Evolutionary conservation across 2,329 filamentous ascomycete species (phyloP), one percentile per base, ranked within the genome.

Genomic region (Penicillium sclerotiorum): DNA sequence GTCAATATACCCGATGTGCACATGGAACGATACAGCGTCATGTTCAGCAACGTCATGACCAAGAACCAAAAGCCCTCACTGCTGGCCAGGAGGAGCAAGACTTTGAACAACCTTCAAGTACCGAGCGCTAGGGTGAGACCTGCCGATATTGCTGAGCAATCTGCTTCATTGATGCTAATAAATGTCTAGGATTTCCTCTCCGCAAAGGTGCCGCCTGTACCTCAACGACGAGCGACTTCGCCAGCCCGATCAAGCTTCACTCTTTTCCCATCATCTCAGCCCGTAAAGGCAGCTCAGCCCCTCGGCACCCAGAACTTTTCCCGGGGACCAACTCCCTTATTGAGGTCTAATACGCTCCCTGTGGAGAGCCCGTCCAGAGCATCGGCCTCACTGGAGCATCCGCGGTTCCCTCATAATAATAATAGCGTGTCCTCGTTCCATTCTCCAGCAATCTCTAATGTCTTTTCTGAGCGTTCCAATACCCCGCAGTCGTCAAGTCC

Each of bases 21-120:
- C 55, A 79, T 97, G 79, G 93, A 96, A 67, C 80, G 93, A 41
- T 97, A 96, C 61, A 96, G 91, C 60, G 82, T 96, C 57, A 96
- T 96, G 92, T 96, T 97, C 65, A 84, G 86, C 47, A 82, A 82
- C 30, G 77, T 96, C 6, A 74, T 96, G 21, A 80, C 62, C 27
- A 65, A 68, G 83, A 53, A 67, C 53, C 57, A 64, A 25, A 55
- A 49, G 38, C 58, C 65, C 27, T 60, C 70, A 8, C 54, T 69
- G 45, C 57, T 73, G 47, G 62, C 66, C 43, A 63, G 71, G 48
- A 64, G 69, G 36, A 73, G 68, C 47, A 71, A 61, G 46, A 68
- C 67, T 4, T 56, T 74, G 32, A 66, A 73, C 27, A 81, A 77
- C 49, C 70, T 88, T 1, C 81, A 79, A 56, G 78, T 76, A 17